A percentile compares a stretch with the other conserved stretches of the same genome.
Conservation (phyloP, 441 rosid genomes). For the Melastoma candidum region DNA sequence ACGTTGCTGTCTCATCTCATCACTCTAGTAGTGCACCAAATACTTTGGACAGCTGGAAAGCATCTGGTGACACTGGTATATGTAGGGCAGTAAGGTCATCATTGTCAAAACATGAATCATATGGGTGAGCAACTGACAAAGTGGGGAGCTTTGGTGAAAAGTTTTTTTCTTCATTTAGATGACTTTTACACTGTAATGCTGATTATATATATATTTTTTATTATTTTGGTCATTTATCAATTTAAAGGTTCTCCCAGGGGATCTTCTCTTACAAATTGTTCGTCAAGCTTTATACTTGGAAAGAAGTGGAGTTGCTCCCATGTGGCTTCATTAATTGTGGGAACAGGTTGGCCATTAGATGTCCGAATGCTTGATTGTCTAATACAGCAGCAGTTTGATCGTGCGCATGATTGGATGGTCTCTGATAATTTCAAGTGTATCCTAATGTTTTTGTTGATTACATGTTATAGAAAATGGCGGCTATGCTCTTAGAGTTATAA, state of each 20-base stretch:
- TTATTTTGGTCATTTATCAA: slow-evolving; percentile 3
- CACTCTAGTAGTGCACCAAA: slow-evolving; percentile 17
- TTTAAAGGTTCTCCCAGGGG: slow-evolving; percentile 28
- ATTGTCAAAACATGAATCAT: slow-evolving; percentile 21
- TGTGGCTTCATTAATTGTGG: slow-evolving; percentile 80
- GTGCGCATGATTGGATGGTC: too few species aligned
- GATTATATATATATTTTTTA: slow-evolving; percentile 2
- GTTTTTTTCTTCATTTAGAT: not conserved
- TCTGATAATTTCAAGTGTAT: too few species aligned
- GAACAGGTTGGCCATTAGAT: slow-evolving; percentile 39
- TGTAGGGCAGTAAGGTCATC: slow-evolving; percentile 64
- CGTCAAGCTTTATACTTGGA: slow-evolving; percentile 43
- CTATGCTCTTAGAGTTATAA: too few species aligned
- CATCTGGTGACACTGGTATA: slow-evolving; percentile 51
- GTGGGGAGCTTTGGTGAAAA: slow-evolving; percentile 36
- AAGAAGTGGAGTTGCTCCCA: slow-evolving; percentile 51
- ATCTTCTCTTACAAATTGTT: slow-evolving; percentile 58
- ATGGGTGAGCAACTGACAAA: slow-evolving; percentile 24
- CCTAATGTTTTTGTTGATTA: too few species aligned
- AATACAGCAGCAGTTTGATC: too few species aligned
- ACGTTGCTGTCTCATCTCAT: too few species aligned
- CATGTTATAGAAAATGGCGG: too few species aligned
- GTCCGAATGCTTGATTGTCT: too few species aligned
- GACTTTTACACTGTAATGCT: slow-evolving; percentile 12
- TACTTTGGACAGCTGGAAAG: slow-evolving; percentile 45